Base-by-base conservation (phyloP, 768 basidiomycete species). In the Boletus sensibilis region DNA sequence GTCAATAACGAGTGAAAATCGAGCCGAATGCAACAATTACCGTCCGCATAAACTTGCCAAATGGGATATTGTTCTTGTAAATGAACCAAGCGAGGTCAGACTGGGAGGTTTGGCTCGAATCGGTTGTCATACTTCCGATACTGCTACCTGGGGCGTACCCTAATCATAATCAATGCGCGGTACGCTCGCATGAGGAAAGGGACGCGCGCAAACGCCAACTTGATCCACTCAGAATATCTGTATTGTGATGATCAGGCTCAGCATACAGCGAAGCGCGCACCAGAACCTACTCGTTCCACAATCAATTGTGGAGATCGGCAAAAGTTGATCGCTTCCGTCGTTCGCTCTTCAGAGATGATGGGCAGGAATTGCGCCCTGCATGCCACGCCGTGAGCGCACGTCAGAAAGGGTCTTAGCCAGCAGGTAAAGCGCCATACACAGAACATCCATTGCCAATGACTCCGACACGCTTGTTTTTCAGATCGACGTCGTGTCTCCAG, bases 371-470 rank as follows among this genome's bases (percentile, higher is more conserved):
- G 86, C 7, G 85, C 82, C 20, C 85, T 86, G 53, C 23, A 67
- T 35, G 29, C 59, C 34, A 57, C 44, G 49, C 42, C 38, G 39
- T 47, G 43, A 51, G 46, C 43, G 45, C 53, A 48, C 43, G 45
- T 53, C 48, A 39, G 27, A 34, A 18, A 47, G 53, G 58, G 55
- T 40, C 39, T 23, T 44, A 5, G 40, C 27, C 46, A 52, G 41
- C 55, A 62, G 59, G 25, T 48, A 44, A 59, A 57, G 25, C 43
- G 35, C 74, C 77, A 61, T 63, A 84, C 78, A 78, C 84, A 40
- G 81, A 83, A 58, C 80, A 84, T 4, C 83, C 85, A 63, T 85
- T 85, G 38, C 85, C 85, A 63, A 86, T 79, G 14, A 87, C 79
- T 1, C 80, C 84, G 8, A 88, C 77, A 27, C 75, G 72, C 68